Evolutionary conservation across 805 yeast genomes (phyloP).

Genomic region (Saccharomycopsis javanensis): DNA sequence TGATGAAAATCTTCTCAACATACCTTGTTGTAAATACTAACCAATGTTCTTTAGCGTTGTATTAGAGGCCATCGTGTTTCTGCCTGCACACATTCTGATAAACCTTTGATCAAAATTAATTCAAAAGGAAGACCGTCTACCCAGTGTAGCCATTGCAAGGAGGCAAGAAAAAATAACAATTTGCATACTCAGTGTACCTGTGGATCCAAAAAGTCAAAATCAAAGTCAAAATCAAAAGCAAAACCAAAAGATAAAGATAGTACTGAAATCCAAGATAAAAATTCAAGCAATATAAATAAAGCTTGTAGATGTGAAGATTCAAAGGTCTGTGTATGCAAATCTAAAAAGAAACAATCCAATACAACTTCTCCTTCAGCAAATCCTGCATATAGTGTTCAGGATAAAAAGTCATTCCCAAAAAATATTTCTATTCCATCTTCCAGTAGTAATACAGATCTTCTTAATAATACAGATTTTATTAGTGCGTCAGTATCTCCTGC

Average conservation of each 20-base stretch:
- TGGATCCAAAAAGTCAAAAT: slow-evolving; percentile 39
- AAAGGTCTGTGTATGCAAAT: slow-evolving; percentile 18
- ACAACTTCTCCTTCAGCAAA: background rate
- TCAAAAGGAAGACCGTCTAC: slow-evolving; percentile 96
- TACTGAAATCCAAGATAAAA: slow-evolving; percentile 21
- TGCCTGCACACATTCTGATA: slow-evolving; percentile 85
- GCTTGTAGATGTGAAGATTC: slow-evolving; percentile 28
- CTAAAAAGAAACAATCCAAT: slow-evolving; percentile 1
- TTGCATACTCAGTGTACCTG: slow-evolving; percentile 64
- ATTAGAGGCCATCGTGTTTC: slow-evolving; percentile 95
- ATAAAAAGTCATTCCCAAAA: background rate
- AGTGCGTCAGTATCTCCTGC: background rate
- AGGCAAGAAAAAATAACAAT: slow-evolving; percentile 56
- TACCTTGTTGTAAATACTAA: slow-evolving; percentile 3
- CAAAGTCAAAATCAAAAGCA: slow-evolving; percentile 16
- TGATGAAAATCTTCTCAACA: background rate
- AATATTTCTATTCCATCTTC: background rate
- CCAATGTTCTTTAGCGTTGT: slow-evolving; percentile 42
- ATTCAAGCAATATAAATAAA: slow-evolving; percentile 27
- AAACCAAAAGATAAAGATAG: slow-evolving; percentile 20
- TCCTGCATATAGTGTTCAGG: background rate
- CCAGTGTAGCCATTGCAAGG: slow-evolving; percentile 81
- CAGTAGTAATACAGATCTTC: background rate
- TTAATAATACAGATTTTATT: background rate
- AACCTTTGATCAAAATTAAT: slow-evolving; percentile 84